phyloP scores from a whole-genome alignment of 1,139 yeast genomes.

The Saccharomyces hybrid region DNA sequence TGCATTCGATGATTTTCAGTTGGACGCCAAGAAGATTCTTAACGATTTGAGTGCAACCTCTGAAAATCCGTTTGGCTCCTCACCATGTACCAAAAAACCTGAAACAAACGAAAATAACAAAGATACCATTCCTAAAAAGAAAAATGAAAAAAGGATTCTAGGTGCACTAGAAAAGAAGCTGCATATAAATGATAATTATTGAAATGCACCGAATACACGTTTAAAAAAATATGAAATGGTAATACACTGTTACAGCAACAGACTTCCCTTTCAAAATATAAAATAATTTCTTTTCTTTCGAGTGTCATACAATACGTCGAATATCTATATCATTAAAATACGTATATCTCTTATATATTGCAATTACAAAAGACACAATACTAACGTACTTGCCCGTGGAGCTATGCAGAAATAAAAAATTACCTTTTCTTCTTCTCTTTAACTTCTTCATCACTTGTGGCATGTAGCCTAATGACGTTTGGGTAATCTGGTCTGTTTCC shows the following conservation, averaged over 20 bases:
- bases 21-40: slow-evolving; percentile 14
- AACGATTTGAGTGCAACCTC: slow-evolving; percentile 3
- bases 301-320: background rate
- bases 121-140: background rate
- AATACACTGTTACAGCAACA: too few species aligned
- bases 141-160: background rate
- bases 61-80: background rate
- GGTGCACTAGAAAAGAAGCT: background rate
- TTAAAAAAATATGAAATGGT: background rate
- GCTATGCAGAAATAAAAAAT: background rate
- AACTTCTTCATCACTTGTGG: slow-evolving; percentile 78
- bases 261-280: too few species aligned
- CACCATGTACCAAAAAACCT: background rate
- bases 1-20: slow-evolving; percentile 15
- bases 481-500: too few species aligned
- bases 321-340: background rate
- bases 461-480: slow-evolving; percentile 71
- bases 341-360: background rate
- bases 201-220: background rate
- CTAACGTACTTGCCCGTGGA: background rate
- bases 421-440: slow-evolving; percentile 59
- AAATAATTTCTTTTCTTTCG: too few species aligned
- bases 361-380: background rate
- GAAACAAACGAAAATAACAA: background rate
- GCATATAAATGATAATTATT: background rate